Evolutionary conservation across 1,284 basidiomycete species (phyloP).

Genomic region (Heterobasidion occidentale): DNA sequence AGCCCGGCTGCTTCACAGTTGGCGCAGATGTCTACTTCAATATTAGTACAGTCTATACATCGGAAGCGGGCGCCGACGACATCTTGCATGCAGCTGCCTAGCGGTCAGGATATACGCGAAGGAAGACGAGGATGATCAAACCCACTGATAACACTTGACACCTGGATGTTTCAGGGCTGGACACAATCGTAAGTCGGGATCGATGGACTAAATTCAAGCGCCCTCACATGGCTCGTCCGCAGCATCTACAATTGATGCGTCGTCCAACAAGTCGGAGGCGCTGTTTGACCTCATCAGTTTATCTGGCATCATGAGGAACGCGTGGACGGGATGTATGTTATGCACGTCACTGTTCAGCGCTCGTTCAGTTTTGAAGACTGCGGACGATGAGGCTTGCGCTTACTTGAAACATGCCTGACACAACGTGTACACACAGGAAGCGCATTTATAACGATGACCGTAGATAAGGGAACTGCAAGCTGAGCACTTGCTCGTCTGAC

Average conservation of each 20-base stretch:
- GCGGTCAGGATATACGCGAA: background rate
- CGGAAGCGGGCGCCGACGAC: constrained; percentile 88
- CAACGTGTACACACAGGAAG: constrained; percentile 71
- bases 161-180: constrained; percentile 67
- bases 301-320: constrained; percentile 76
- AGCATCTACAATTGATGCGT: constrained; percentile 15
- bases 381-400: constrained; percentile 9
- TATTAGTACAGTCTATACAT: constrained; percentile 71
- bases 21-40: constrained; percentile 72
- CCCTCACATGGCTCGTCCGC: constrained; percentile 58
- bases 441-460: constrained; percentile 76
- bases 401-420: constrained; percentile 79
- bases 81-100: constrained; percentile 70
- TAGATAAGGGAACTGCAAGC: constrained; percentile 62
- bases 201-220: background rate
- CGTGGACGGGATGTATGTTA: constrained; percentile 82
- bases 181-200: background rate
- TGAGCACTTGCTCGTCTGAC: constrained; percentile 57
- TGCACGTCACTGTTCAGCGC: constrained; percentile 46
- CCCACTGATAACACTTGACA: constrained; percentile 75
- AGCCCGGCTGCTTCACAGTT: constrained; percentile 85
- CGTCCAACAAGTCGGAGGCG: constrained; percentile 27
- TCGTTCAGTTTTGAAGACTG: constrained; percentile 26
- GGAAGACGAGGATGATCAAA: constrained; percentile 10
- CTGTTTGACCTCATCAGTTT: constrained; percentile 32